phyloP scores from a whole-genome alignment of 2,329 filamentous ascomycete genomes.

The Apiospora arundinis region DNA sequence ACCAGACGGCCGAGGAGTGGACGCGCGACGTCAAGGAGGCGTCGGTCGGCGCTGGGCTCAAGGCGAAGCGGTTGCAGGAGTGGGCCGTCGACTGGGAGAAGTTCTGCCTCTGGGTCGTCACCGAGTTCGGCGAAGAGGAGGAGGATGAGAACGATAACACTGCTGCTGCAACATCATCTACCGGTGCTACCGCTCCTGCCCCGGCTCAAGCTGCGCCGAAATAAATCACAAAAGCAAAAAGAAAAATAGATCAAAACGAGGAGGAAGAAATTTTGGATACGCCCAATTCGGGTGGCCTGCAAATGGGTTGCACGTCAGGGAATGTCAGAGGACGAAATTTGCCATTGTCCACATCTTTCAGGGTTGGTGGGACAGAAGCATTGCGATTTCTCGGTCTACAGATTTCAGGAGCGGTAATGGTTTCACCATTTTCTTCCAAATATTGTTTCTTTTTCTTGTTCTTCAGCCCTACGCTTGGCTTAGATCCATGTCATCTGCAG shows the following conservation, averaged over 20 bases:
- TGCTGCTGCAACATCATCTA: not conserved
- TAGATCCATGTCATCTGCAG: not conserved
- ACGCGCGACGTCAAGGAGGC: constrained; percentile 74
- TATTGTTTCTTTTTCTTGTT: not conserved
- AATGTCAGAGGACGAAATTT: not conserved
- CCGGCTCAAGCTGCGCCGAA: not conserved
- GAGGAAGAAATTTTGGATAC: not conserved
- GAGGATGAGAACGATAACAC: constrained; percentile 26
- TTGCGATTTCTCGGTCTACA: not conserved
- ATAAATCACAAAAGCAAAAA: not conserved
- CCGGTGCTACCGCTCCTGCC: not conserved
- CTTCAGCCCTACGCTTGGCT: not conserved
- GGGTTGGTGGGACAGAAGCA: not conserved
- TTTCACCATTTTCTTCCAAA: not conserved
- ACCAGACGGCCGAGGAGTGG: constrained; percentile 76
- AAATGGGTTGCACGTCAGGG: not conserved
- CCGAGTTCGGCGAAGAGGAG: constrained; percentile 65
- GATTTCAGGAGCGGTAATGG: not conserved
- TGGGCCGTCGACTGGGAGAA: constrained; percentile 86
- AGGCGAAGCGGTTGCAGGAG: constrained; percentile 75
- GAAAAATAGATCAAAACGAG: not conserved
- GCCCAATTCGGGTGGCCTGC: not conserved
- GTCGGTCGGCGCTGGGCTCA: constrained; percentile 71
- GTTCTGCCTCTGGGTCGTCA: constrained; percentile 89
- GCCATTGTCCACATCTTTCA: not conserved